Percentiles rank a stretch among this genome's conserved stretches.
Evolutionary conservation across 2,329 filamentous ascomycete species (phyloP).

Genomic region (Cladosporium sp.): DNA sequence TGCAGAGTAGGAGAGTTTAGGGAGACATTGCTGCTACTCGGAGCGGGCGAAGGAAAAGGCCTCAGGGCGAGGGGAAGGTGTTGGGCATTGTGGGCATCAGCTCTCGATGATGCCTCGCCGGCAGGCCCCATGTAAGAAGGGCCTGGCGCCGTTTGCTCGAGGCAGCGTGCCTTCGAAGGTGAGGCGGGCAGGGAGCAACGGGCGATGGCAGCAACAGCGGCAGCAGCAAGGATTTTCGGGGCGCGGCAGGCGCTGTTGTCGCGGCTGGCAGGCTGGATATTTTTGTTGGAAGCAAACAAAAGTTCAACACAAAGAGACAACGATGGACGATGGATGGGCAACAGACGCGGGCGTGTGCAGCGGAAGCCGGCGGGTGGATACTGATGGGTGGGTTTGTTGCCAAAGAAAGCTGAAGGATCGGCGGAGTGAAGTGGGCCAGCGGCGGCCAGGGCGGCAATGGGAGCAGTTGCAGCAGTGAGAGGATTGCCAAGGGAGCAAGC

Average conservation of each 20-base stretch:
- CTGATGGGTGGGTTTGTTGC: no score
- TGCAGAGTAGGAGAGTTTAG: slow-evolving; percentile 16
- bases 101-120: slow-evolving; percentile 12
- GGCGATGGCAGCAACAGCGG: neutral
- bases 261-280: neutral
- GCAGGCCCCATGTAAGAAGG: slow-evolving; percentile 18
- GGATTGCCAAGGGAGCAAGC: no score
- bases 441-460: neutral
- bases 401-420: no score
- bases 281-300: neutral
- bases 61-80: slow-evolving; percentile 4
- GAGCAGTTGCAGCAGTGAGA: neutral
- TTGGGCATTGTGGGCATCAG: slow-evolving; percentile 12
- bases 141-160: neutral
- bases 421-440: neutral
- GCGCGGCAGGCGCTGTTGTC: neutral
- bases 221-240: no score
- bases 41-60: slow-evolving; percentile 18
- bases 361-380: neutral
- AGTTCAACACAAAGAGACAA: neutral
- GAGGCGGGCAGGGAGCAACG: neutral
- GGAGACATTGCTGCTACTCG: slow-evolving; percentile 14
- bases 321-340: neutral
- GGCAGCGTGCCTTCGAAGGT: slow-evolving; percentile 1
- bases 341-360: neutral